phyloP scores from a whole-genome alignment of 345 rosid species.

The Brassica incana region DNA sequence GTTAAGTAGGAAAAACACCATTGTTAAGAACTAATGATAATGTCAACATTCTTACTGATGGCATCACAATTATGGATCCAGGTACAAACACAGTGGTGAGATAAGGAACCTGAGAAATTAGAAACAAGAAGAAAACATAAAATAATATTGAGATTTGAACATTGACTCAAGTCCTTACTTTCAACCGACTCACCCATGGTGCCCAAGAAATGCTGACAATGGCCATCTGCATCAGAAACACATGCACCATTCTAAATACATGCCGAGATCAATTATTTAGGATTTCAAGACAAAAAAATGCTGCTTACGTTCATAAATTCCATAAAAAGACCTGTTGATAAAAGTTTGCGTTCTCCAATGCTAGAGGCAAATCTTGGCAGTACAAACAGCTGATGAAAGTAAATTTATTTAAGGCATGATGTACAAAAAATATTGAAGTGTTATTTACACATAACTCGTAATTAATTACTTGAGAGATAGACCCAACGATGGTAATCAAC shows the following conservation, averaged over 20 bases:
- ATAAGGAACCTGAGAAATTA: conserved; percentile 68
- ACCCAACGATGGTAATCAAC: conserved; percentile 50
- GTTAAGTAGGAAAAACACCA: background rate
- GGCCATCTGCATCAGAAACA: conserved; percentile 54
- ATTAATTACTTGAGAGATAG: conserved; percentile 61
- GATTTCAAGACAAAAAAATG: background rate
- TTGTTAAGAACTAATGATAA: background rate
- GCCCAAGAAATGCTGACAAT: conserved; percentile 77
- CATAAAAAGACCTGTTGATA: conserved; percentile 74
- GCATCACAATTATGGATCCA: conserved; percentile 46
- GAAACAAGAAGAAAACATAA: background rate
- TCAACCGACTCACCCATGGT: conserved; percentile 58
- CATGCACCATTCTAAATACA: background rate
- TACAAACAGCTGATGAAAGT: conserved; percentile 57
- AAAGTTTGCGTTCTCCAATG: conserved; percentile 64
- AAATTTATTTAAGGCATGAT: background rate
- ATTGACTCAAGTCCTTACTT: background rate
- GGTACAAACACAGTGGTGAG: conserved; percentile 44
- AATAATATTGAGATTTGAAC: conserved; percentile 10
- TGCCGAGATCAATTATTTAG: background rate
- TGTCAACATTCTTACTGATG: conserved; percentile 56
- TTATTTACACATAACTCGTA: background rate
- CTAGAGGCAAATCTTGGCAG: conserved; percentile 62
- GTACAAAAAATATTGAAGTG: background rate
- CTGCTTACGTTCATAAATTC: conserved; percentile 35